Base-by-base conservation (phyloP, 2,329 filamentous ascomycete species). In the Exophiala viscosa region DNA sequence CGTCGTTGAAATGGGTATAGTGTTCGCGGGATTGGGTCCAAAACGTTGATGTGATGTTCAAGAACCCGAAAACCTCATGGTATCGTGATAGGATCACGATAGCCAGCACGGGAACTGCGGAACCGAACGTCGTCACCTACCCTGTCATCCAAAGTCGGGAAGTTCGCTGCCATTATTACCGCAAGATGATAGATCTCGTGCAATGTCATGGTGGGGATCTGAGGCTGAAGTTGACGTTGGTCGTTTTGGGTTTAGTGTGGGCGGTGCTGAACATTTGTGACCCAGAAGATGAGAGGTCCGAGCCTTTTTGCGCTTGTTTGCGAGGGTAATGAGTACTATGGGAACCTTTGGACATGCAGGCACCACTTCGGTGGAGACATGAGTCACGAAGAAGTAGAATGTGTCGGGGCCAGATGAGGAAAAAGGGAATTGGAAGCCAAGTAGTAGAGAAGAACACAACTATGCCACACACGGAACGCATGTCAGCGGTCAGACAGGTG, bases 141-240 rank as follows among this genome's bases (percentile, higher is more conserved):
- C 46, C n/a, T 46, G 51, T 51, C 33, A 40, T 23, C 31, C 31
- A 28, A 20, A 42, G 20, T 36, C 10, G 40, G 17, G 17, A 23
- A 18, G 40, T 42, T n/a, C 18, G 18, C 28, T 42, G 40, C 40
- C 11, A 28, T 42, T 18, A 28, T 28, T 28, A 28, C 23, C 23
- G 23, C 23, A 28, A 28, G 20, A 20, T 42, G 40, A 18, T 17
- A 42, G 40, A 42, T 42, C 40, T 42, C 40, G 40, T 42, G 40
- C 17, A 13, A 5, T 36, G 34, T 36, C 34, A 36, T 18, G 18
- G 52, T 48, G 48, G 49, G 52, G 56, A 28, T 53, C 49, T 58
- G 56, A 58, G 56, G 56, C 56, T 58, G 56, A 58, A 51, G 51
- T 34, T 41, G 45, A 43, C 52, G 11, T 58, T 53, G 52, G 11